Conservation (phyloP, 75 land plant genomes). For the Cupressus sempervirens region DNA sequence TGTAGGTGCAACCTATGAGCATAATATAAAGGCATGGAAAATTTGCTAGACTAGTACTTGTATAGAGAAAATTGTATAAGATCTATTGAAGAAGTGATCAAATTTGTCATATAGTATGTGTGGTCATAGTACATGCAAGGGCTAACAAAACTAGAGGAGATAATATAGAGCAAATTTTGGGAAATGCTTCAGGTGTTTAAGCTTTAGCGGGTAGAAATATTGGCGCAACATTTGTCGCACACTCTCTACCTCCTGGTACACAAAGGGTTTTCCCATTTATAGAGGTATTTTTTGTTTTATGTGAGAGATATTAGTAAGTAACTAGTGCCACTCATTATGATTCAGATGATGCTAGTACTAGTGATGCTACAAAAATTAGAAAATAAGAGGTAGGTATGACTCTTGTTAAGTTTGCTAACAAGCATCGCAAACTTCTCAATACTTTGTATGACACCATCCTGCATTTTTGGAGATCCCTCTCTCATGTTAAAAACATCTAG, state of each 20-base stretch:
- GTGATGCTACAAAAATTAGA: slow-evolving; percentile 14
- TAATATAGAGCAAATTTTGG: slow-evolving; percentile 38
- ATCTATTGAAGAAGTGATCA: too few species aligned
- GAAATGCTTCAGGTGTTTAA: slow-evolving; percentile 26
- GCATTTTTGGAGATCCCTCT: slow-evolving; percentile 60
- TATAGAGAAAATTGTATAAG: too few species aligned
- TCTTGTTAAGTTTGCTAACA: slow-evolving; percentile 58
- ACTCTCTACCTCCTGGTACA: slow-evolving; percentile 72
- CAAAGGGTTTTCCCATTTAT: slow-evolving; percentile 64
- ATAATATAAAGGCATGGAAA: too few species aligned
- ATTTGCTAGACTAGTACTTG: too few species aligned
- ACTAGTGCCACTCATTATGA: slow-evolving; percentile 28
- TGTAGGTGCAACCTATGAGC: too few species aligned
- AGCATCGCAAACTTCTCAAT: slow-evolving; percentile 61
- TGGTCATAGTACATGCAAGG: too few species aligned
- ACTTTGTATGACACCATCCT: slow-evolving; percentile 66
- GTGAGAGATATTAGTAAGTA: slow-evolving; percentile 50
- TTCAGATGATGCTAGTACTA: slow-evolving; percentile 36
- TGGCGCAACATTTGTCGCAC: slow-evolving; percentile 21
- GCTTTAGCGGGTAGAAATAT: slow-evolving; percentile 25
- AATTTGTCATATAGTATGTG: too few species aligned
- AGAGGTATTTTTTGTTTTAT: slow-evolving; percentile 71
- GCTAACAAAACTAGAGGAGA: too few species aligned
- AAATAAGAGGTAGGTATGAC: slow-evolving; percentile 33
- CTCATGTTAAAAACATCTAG: slow-evolving; percentile 55